Conservation (phyloP, 1,284 basidiomycete species). For the Blastosporella zonata region DNA sequence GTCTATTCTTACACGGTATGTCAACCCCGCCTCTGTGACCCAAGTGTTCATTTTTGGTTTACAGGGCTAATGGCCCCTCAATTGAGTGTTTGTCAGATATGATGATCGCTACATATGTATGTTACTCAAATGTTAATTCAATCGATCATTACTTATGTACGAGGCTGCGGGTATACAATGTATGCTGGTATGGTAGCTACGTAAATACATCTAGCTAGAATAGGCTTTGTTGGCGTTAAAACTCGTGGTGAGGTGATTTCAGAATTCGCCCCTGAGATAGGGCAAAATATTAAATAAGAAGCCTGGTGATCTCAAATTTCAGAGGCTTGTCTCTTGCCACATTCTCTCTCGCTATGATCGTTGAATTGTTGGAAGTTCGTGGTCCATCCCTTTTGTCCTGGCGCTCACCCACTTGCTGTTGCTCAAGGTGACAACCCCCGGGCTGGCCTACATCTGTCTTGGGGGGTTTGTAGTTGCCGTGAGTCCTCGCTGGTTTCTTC, state of each 20-base stretch:
- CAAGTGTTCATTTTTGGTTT: background rate
- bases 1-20: slow-evolving; percentile 57
- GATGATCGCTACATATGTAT: slow-evolving; percentile 2
- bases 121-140: too few relatives aligned
- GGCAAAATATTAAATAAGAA: background rate
- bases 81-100: slow-evolving; percentile 32
- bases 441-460: slow-evolving; percentile 70
- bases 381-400: slow-evolving; percentile 8
- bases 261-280: too few relatives aligned
- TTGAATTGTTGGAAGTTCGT: slow-evolving; percentile 30
- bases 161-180: too few relatives aligned
- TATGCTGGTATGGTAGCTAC: too few relatives aligned
- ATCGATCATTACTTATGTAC: too few relatives aligned
- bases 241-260: too few relatives aligned
- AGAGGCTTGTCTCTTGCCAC: background rate
- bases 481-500: slow-evolving; percentile 20
- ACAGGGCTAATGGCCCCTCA: slow-evolving; percentile 31
- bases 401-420: slow-evolving; percentile 21
- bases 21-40: background rate
- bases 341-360: background rate
- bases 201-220: too few relatives aligned
- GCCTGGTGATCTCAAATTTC: background rate
- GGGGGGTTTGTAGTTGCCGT: slow-evolving; percentile 77
- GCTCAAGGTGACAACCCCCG: slow-evolving; percentile 44
- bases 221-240: too few relatives aligned